Base-by-base conservation (phyloP, 441 rosid species). In the Eruca vesicaria region DNA sequence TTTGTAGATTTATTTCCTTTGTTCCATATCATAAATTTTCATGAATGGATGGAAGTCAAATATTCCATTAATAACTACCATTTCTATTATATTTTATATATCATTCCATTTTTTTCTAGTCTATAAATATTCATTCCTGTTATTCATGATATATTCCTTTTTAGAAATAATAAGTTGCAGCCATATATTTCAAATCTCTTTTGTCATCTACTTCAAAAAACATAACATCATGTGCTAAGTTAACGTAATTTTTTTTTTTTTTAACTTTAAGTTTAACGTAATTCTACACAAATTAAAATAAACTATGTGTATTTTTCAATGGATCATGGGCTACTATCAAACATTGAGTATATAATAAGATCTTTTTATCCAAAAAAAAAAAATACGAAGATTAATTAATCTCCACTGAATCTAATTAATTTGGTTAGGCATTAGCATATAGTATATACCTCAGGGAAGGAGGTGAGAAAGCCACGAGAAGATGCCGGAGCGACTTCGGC, bases 401-500 rank as follows among this genome's bases (percentile, higher is more conserved):
- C 35, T 28, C n/a, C 11, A 56, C 31, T 12, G 32, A n/a, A 23
- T 23, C 16, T 56, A 23, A 2, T 57, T 57, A 57, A 57, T 7
- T 14, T 12, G 59, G 31, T 55, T 55, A 55, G 3, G 31, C 15
- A 26, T 53, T 52, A 19, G 56, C 11, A 53, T 0, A 31, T 31
- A 1, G 0, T n/a, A 4, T 6, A 9, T 53, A 53, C 98, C 88
- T 94, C 97, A 0, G 97, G 97, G 66, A 94, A 89, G 10, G 98
- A 94, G 38, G 85, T 90, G 73, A 94, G 95, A 57, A 89, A 94
- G 36, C 97, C 97, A 4, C 98, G 97, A n/a, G 89, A 71, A 28
- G 97, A 83, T 1, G 98, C 97, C 3, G 98, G 96, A 29, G 98
- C 80, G 29, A 94, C 84, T 75, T 94, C 97, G 10, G 98, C 94